Evolutionary conservation across 371 early-diverging fungal genomes (phyloP), one percentile per base, ranked within the genome.

Genomic region (Mucor mucedo): DNA sequence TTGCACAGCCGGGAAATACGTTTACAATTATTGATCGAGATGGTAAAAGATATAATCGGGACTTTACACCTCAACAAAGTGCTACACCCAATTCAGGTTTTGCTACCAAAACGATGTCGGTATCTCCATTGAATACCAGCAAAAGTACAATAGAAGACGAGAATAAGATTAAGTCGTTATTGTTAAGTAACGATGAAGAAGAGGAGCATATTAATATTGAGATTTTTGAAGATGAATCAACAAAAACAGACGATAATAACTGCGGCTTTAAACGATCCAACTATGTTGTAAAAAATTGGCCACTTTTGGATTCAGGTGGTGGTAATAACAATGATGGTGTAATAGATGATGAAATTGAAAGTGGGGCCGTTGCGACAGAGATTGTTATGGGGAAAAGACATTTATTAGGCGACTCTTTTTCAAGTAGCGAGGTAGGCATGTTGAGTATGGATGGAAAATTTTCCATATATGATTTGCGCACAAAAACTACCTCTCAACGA

Each of bases 361-460:
- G 69, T 52, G 69, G 73, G 5, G 81, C 84, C 13, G 84, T 85
- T 2, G 84, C 87, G 0, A 87, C 85, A 1, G 87, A 87, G 55
- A 83, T 85, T 39, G 82, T 85, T 16, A 74, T 85, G 52, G 87
- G 84, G 5, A 79, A 73, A 55, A 61, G 76, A 32, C 71, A 71
- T 35, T 44, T 59, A n/a, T 21, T 52, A 50, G 80, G 76, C 21
- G 60, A 62, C 10, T 50, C 58, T 1, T 57, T 28, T 21, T 45
- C 49, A 14, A 58, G 52, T 4, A 79, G 71, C 21, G 77, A 84
- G 28, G 75, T 87, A 13, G 87, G 87, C 11, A 76, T 87, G 75
- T 73, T 87, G 49, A 84, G 84, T 30, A 85, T 85, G 85, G 87
- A 87, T 71, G 87, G 87, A 79, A 80, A 78, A 16, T 80, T 87